Percentiles rank a stretch among this genome's conserved stretches.
phyloP scores from a whole-genome alignment of 208 protist species.

The Trypanosomatidae sp. region DNA sequence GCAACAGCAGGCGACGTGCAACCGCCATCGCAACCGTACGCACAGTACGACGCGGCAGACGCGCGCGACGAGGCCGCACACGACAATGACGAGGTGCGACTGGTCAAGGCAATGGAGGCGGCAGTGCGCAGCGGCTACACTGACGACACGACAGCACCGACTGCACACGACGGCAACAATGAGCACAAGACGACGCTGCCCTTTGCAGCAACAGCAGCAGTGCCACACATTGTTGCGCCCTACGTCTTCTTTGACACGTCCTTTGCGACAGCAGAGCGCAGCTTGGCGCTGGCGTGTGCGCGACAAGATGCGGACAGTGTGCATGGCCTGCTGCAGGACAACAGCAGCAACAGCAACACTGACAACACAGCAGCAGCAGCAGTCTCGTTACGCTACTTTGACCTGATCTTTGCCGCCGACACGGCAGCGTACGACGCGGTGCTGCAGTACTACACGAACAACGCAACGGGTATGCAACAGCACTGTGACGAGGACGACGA shows the following conservation, averaged over 20 bases:
- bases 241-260: conserved; percentile 29
- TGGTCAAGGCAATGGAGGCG: conserved; percentile 8
- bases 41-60: too few relatives aligned
- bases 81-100: conserved; percentile 9
- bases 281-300: conserved; percentile 6
- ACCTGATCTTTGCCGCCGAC: conserved; percentile 59
- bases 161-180: neutral
- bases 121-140: conserved; percentile 1
- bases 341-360: neutral
- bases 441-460: conserved; percentile 33
- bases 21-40: too few relatives aligned
- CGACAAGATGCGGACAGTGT: too few relatives aligned
- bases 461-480: too few relatives aligned
- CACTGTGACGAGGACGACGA: too few relatives aligned
- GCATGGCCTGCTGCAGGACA: too few relatives aligned
- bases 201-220: neutral
- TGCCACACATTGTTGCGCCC: conserved; percentile 2
- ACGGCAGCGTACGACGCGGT: conserved; percentile 56
- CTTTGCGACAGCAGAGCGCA: conserved; percentile 29
- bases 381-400: conserved; percentile 30
- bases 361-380: neutral
- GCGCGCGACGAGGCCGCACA: too few relatives aligned
- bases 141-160: neutral
- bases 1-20: too few relatives aligned
- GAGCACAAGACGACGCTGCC: neutral